Evolutionary conservation across 192 early-diverging fungal species (phyloP).

Genomic region (Oehlia diaphana): DNA sequence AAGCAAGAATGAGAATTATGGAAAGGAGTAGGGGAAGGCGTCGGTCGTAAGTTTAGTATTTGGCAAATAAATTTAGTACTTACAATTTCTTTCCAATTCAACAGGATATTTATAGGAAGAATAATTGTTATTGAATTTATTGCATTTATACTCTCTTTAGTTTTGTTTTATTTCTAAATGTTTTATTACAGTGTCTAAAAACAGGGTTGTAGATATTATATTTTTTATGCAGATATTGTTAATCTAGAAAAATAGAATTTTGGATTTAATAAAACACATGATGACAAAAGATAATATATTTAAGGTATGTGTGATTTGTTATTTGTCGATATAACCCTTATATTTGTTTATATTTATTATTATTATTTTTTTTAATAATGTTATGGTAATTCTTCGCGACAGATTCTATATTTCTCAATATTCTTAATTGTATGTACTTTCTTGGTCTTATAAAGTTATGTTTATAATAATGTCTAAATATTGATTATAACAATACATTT

Average conservation of each 20-base stretch:
- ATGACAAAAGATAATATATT: not conserved
- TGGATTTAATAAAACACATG: not conserved
- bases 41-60: conserved; percentile 4
- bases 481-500: not conserved
- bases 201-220: not conserved
- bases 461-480: not conserved
- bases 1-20: conserved; percentile 12
- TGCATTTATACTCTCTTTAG: not conserved
- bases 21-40: conserved; percentile 16
- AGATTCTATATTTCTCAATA: not conserved
- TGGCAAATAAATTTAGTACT: conserved; percentile 1
- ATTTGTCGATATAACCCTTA: too few species aligned
- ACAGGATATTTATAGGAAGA: not conserved
- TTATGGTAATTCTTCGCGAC: not conserved
- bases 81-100: not conserved
- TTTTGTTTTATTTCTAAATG: not conserved
- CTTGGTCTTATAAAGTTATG: not conserved
- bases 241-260: not conserved
- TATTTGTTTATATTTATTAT: too few species aligned
- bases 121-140: not conserved
- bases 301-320: not conserved
- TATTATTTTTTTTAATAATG: not conserved
- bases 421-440: not conserved
- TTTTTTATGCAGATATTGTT: not conserved
- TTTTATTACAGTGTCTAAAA: not conserved